Base-by-base conservation (phyloP, 139 green algal genomes). In the Chlamydomonas sp. region DNA sequence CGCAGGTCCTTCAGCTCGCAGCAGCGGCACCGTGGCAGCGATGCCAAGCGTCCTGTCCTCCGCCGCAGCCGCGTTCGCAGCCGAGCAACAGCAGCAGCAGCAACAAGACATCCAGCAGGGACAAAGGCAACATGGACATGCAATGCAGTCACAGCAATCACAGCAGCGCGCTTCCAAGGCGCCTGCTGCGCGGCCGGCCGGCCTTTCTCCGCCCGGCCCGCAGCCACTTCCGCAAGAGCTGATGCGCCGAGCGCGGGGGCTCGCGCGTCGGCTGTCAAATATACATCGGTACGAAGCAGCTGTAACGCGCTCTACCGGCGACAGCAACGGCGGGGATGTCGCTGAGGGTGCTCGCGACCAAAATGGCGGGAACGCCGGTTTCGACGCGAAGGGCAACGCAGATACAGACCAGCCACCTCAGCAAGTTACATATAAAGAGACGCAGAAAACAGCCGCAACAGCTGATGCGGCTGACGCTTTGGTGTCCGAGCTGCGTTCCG, bases 381-480 rank as follows among this genome's bases (percentile, higher is more conserved):
- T 49, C 31, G 31, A 49, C 31, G 16, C 57, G 61, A 20, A 5
- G 78, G 78, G 61, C 1, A 6, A 5, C 3, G 62, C 57, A 1
- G 78, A 61, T 4, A 10, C 76, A 16, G 9, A 58, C 49, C 8
- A 3, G 10, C 31, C 8, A 8, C 31, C 17, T 31, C 74, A 63
- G 3, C 5, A 78, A 49, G 73, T 6, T 6, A 8, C 31, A 49
- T 49, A 49, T 49, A 49, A 49, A 49, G 31, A 49, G 31, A 49
- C 31, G 31, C 73, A n/a, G 31, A n/a, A 8, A 14, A 7, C 31
- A 68, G 15, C 79, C 49, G 75, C 79, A 1, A 31, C 49, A 1
- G 81, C 81, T 60, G 81, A 86, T 69, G 4, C 12, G 2, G 68
- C 81, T 1, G 81, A 86, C n/a, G 69, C 49, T 4, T 16, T 86